Evolutionary conservation across 1,284 basidiomycete species (phyloP), one percentile per base, ranked within the genome.

Genomic region (Papiliotrema flavescens): DNA sequence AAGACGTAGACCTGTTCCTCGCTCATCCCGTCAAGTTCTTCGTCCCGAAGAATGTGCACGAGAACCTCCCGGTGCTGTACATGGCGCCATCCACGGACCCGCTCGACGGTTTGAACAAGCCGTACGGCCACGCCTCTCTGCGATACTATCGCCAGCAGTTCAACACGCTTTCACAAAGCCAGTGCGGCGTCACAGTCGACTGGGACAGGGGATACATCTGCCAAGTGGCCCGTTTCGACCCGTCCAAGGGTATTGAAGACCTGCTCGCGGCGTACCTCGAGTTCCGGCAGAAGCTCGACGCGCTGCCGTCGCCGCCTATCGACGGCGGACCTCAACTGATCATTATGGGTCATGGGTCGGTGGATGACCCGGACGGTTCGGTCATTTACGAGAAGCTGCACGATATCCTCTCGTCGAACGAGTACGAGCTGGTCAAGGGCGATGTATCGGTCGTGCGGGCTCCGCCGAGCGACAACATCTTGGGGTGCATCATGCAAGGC

Each of bases 11-110:
- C 77, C 74, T 91, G 64, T 91, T 92, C 79, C 87, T 92, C 77
- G 67, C 74, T 71, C 90, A 93, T 70, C 90, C 90, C n/a, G 89
- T 93, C 64, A 87, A 81, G 79, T 88, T 88, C 75, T 93, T 93
- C 67, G 89, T 93, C 13, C 90, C 90, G 11, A 84, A 82, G 60
- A 85, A 87, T 65, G 89, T 92, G 8, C 85, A 85, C n/a, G 66
- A 74, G 35, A 59, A 54, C 20, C 54, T 77, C 24, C 69, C 72
- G 2, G 68, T 77, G 0, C 58, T 75, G 5, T 77, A 76, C 59
- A 74, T 75, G 71, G 65, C 73, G 0, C 73, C 73, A 1, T 68
- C 71, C 1, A 73, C 73, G 20, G 73, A 75, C 83, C 75, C 75
- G 2, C 84, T 92, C 52, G 90, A 93, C 71, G 90, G 90, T 36